These are phyloP conservation scores for Dendrobium huoshanense DNA, from an alignment of 106 monocot genomes.

Conservation along the genomic window DNA sequence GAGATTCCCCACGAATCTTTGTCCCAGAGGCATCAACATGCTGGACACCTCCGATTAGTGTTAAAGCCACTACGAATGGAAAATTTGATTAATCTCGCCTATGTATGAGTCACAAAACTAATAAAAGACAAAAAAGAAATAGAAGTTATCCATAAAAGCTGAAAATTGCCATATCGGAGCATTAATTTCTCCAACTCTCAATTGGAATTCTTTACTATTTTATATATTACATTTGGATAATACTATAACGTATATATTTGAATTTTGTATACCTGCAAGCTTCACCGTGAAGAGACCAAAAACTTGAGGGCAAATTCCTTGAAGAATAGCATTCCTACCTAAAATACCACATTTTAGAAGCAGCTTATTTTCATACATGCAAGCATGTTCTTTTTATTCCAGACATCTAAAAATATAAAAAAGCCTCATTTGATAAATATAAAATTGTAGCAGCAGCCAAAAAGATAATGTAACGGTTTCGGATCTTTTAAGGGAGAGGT, in stretches of 20 bases:
- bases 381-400: not conserved
- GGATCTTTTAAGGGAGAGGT: not conserved
- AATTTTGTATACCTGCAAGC: slow-evolving; percentile 57
- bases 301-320: slow-evolving; percentile 92
- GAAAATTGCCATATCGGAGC: not conserved
- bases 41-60: slow-evolving; percentile 92
- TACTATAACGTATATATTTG: not conserved
- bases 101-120: not conserved
- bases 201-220: not conserved
- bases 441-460: not conserved
- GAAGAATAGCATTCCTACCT: slow-evolving; percentile 91
- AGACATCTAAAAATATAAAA: not conserved
- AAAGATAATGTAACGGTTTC: not conserved
- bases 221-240: not conserved
- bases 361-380: not conserved
- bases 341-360: slow-evolving; percentile 11
- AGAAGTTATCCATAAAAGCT: not conserved
- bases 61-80: slow-evolving; percentile 67
- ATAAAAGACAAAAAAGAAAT: not conserved
- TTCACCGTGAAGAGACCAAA: slow-evolving; percentile 99
- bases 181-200: not conserved
- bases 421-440: not conserved
- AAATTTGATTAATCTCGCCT: not conserved
- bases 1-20: slow-evolving; percentile 97
- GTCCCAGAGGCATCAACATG: slow-evolving; percentile 93